phyloP scores from a whole-genome alignment of 1,284 basidiomycete species.

The Trichosporon sp. region DNA sequence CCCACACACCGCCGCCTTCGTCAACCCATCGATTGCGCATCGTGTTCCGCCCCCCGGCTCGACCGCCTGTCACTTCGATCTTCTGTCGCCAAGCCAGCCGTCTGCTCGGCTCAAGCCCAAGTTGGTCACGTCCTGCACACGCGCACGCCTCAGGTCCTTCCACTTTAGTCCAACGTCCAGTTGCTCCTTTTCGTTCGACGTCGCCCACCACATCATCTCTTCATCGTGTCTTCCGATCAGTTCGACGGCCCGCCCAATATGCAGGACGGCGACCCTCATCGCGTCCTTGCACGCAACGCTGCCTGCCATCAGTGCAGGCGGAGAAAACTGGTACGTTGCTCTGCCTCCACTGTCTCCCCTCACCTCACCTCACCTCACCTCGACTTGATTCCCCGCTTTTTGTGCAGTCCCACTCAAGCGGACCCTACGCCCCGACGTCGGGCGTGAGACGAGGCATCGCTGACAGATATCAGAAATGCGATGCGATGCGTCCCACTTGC shows the following conservation, averaged over 20 bases:
- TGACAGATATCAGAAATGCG: constrained; percentile 45
- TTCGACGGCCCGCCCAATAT: constrained; percentile 17
- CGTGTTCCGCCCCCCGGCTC: not conserved
- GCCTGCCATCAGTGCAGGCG: constrained; percentile 53
- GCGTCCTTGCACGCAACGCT: constrained; percentile 47
- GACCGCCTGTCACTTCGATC: not conserved
- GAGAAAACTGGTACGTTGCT: constrained; percentile 44
- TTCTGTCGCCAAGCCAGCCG: not conserved
- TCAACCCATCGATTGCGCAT: not conserved
- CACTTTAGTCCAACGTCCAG: not conserved
- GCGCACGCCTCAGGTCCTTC: constrained; percentile 4
- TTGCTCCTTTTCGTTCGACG: not conserved
- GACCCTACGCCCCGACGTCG: not conserved
- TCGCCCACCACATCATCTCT: not conserved
- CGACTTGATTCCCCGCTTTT: not conserved
- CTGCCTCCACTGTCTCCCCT: not conserved
- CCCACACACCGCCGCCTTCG: not conserved
- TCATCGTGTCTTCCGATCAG: not conserved
- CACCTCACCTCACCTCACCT: not conserved
- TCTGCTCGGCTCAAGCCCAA: not conserved
- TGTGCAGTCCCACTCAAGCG: not conserved
- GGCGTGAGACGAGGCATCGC: not conserved
- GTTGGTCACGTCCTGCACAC: constrained; percentile 7
- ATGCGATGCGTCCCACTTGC: constrained; percentile 48
- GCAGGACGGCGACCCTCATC: constrained; percentile 31